Conservation (phyloP, 805 yeast genomes). For the Clavispora vitiphila region DNA sequence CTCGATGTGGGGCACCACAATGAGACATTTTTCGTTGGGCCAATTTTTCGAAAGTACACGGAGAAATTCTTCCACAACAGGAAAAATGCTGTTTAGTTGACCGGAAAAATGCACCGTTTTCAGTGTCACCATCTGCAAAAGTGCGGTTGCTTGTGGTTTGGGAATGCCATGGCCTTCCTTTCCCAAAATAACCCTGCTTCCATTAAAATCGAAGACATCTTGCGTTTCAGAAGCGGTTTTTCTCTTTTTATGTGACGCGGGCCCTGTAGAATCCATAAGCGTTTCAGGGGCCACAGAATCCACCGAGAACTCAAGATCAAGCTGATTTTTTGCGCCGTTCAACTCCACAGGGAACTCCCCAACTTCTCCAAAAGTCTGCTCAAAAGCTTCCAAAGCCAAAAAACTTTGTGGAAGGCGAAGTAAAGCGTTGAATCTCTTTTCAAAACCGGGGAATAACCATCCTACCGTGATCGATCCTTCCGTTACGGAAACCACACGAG, state of each 20-base stretch:
- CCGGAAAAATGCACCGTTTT: neutral
- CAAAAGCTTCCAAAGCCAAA: neutral
- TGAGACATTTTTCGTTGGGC: slow-evolving; percentile 2
- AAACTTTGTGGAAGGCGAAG: slow-evolving; percentile 1
- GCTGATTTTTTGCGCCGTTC: neutral
- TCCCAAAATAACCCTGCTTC: neutral
- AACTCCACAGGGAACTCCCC: neutral
- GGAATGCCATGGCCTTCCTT: neutral
- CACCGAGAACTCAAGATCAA: neutral
- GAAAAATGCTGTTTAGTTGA: neutral
- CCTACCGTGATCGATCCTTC: neutral
- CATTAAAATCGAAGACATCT: neutral
- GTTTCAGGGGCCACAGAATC: neutral
- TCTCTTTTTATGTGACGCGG: neutral
- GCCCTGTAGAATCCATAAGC: neutral
- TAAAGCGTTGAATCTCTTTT: slow-evolving; percentile 9
- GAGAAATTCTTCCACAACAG: neutral
- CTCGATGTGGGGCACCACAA: slow-evolving; percentile 8
- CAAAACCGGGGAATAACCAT: slow-evolving; percentile 7
- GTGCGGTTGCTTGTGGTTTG: slow-evolving; percentile 4
- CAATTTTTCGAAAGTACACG: neutral
- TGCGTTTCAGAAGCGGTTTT: neutral
- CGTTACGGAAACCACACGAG: slow-evolving; percentile 3
- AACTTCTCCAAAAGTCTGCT: neutral
- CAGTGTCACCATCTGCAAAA: slow-evolving; percentile 6